Evolutionary conservation across 2,329 filamentous ascomycete genomes (phyloP).

Genomic region (Botryosphaeria dothidea): DNA sequence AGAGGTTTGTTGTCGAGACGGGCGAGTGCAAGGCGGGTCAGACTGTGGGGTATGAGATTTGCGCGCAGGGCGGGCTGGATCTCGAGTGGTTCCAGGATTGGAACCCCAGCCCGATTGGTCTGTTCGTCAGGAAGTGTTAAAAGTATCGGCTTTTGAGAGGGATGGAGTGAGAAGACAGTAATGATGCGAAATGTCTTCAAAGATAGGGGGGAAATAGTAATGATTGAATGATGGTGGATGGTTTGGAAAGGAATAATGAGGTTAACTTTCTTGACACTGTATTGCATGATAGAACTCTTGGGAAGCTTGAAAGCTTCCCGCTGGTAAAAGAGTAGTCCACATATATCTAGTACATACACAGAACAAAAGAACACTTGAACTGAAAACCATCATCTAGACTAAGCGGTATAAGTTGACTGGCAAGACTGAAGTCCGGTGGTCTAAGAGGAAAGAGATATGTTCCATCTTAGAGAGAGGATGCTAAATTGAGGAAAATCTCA

Average conservation of each 20-base stretch:
- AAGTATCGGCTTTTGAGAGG: not conserved
- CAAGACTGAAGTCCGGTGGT: too few species aligned
- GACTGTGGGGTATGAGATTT: slow-evolving; percentile 55
- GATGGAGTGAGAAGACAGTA: not conserved
- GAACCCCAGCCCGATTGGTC: slow-evolving; percentile 50
- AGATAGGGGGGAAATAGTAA: not conserved
- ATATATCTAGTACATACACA: too few species aligned
- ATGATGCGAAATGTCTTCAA: not conserved
- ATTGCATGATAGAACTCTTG: not conserved
- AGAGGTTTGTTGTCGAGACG: slow-evolving; percentile 54
- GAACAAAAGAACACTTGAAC: too few species aligned
- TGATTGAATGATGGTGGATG: not conserved
- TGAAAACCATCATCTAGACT: too few species aligned
- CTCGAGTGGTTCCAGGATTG: slow-evolving; percentile 67
- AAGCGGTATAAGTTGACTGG: too few species aligned
- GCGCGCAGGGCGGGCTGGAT: slow-evolving; percentile 50
- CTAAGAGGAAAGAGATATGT: too few species aligned
- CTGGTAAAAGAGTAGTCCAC: too few species aligned
- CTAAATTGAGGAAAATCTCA: too few species aligned
- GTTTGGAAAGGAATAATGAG: not conserved
- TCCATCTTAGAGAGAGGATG: too few species aligned
- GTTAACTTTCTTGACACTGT: not conserved
- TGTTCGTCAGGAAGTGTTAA: slow-evolving; percentile 29
- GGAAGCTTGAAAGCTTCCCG: not conserved
- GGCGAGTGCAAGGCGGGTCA: slow-evolving; percentile 58